These are phyloP conservation scores for Monosporozyma aquatica DNA, from an alignment of 805 yeast species.

Conservation along the genomic window DNA sequence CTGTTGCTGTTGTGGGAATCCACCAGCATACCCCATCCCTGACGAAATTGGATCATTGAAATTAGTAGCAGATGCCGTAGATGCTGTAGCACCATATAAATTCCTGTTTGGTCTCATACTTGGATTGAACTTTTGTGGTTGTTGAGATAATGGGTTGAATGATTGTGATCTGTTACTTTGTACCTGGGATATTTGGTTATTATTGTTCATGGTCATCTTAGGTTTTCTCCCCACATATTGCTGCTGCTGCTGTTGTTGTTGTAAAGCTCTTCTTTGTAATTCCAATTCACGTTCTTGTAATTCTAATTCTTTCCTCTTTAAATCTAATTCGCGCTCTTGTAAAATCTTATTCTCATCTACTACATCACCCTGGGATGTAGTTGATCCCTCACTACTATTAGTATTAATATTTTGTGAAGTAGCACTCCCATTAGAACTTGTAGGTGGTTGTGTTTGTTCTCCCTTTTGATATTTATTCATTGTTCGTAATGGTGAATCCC, in stretches of 20 bases:
- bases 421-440: conserved; percentile 2
- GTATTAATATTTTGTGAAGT: conserved; percentile 9
- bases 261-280: conserved; percentile 24
- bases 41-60: conserved; percentile 17
- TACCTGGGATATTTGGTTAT: neutral
- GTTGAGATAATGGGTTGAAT: conserved; percentile 13
- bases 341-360: conserved; percentile 11
- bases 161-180: conserved; percentile 15
- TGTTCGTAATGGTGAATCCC: conserved; percentile 19
- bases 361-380: conserved; percentile 9
- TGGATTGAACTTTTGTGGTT: conserved; percentile 13
- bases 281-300: conserved; percentile 30
- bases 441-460: conserved; percentile 6
- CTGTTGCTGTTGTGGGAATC: conserved; percentile 1
- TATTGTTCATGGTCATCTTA: conserved; percentile 5
- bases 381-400: conserved; percentile 13
- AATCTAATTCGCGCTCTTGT: conserved; percentile 27
- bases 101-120: conserved; percentile 19
- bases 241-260: conserved; percentile 9
- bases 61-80: conserved; percentile 13
- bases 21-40: conserved; percentile 2
- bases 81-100: conserved; percentile 23
- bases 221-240: neutral
- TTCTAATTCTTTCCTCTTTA: conserved; percentile 28
- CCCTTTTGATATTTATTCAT: conserved; percentile 5